Percentiles rank a stretch among this genome's conserved stretches.
Conservation (phyloP, 2,329 filamentous ascomycete genomes). For the Clonostachys solani region DNA sequence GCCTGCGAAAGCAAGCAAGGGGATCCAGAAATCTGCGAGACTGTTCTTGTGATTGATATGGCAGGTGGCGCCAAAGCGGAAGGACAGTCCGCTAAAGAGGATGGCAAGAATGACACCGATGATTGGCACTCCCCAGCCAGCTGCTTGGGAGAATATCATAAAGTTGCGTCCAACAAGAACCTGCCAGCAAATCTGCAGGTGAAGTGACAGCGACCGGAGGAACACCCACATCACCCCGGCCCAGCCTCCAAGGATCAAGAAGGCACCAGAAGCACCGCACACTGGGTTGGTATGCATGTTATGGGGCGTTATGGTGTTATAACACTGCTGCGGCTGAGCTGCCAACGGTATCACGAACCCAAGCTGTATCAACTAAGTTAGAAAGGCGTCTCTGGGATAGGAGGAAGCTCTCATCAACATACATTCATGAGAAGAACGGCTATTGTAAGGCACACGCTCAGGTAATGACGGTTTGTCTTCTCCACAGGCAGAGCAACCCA, state of each 20-base stretch:
- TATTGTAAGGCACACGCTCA: slow-evolving; percentile 81
- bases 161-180: slow-evolving; percentile 82
- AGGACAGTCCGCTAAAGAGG: slow-evolving; percentile 85
- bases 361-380: slow-evolving; percentile 46
- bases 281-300: slow-evolving; percentile 79
- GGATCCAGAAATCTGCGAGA: slow-evolving; percentile 84
- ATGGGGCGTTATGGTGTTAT: slow-evolving; percentile 86
- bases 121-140: slow-evolving; percentile 81
- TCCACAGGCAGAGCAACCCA: slow-evolving; percentile 79
- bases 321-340: slow-evolving; percentile 75
- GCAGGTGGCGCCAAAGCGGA: slow-evolving; percentile 86
- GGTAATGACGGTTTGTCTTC: slow-evolving; percentile 87
- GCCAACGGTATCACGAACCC: slow-evolving; percentile 88
- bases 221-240: slow-evolving; percentile 86
- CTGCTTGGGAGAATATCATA: slow-evolving; percentile 77
- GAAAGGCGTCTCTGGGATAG: neutral
- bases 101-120: slow-evolving; percentile 73
- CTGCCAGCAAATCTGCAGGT: slow-evolving; percentile 98
- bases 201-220: slow-evolving; percentile 82
- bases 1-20: slow-evolving; percentile 73
- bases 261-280: slow-evolving; percentile 84
- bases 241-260: slow-evolving; percentile 84
- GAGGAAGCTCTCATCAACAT: slow-evolving; percentile 27
- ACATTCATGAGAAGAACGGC: slow-evolving; percentile 77
- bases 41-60: slow-evolving; percentile 91